Evolutionary conservation across 768 basidiomycete genomes (phyloP), one percentile per base, ranked within the genome.

Genomic region (Sarcodon aspratus): DNA sequence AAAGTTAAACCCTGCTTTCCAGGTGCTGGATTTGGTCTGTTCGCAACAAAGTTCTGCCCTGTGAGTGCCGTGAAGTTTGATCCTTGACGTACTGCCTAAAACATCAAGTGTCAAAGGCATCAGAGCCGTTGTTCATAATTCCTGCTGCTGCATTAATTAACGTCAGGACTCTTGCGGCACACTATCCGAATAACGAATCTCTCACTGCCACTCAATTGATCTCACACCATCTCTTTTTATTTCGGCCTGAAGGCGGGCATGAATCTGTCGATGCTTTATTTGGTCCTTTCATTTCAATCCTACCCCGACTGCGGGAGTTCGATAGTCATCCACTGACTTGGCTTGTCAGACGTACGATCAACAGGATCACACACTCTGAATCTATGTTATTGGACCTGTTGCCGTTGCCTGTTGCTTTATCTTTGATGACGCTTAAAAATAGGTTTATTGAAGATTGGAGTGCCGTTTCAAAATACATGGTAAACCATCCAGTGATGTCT

Each of bases 271-370:
- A 87, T 56, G 67, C 73, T 54, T 61, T 61, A 11, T 83, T 82
- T 61, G 78, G 82, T 27, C 82, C 88, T 1, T 96, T 91, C 60
- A 80, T 96, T 43, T 80, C 82, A 0, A 72, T 80, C 1, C 66
- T 97, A 27, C 95, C 95, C 2, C 21, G 21, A 3, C 5, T 27
- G 21, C 61, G 61, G 48, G 64, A 79, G 31, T 94, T 98, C 61
- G 71, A 71, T 37, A 69, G 69, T 21, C 92, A 96, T 66, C 95
- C 94, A 6, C 68, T 96, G n/a, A 75, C 81, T 15, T 92, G 88
- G 89, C 50, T 74, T 5, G 69, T 75, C 44, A 62, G 62, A 48
- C 52, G 55, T 11, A 48, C 51, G 40, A 31, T 50, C 45, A 42
- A 47, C 52, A 48, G 48, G 5, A 63, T 61, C 5, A 50, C 27